Conservation (phyloP, 129 eudicot genomes). For the Centrapalus pauciflorus region DNA sequence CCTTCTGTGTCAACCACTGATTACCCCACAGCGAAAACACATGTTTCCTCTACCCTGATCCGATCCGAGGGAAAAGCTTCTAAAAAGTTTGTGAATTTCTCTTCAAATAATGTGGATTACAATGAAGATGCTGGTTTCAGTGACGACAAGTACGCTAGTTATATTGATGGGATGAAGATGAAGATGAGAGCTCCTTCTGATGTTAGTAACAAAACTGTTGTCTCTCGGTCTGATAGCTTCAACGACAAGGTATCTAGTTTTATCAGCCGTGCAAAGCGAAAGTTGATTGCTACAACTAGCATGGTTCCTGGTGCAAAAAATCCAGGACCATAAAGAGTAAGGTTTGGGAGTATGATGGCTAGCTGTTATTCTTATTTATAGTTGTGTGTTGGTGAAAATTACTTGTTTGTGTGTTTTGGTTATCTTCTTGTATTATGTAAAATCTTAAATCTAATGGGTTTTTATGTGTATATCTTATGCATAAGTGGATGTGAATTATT, state of each 20-base stretch:
- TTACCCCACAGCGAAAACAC: no score
- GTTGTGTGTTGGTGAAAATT: background rate
- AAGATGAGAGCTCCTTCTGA: constrained; percentile 32
- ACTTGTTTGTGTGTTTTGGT: background rate
- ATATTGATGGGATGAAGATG: constrained; percentile 33
- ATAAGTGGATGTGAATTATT: no score
- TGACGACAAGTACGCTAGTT: constrained; percentile 22
- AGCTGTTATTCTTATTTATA: no score
- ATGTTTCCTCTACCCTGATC: no score
- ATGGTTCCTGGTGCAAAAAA: background rate
- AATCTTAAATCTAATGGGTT: background rate
- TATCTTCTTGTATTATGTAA: background rate
- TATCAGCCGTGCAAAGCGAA: constrained; percentile 34
- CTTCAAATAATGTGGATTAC: background rate
- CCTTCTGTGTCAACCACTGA: no score
- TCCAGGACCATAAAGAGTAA: background rate
- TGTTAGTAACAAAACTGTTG: constrained; percentile 1
- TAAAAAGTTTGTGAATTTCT: background rate
- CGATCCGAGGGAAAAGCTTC: no score
- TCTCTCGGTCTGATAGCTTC: constrained; percentile 38
- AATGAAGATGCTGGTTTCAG: background rate
- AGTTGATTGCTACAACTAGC: constrained; percentile 28
- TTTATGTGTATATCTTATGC: background rate
- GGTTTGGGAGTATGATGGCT: background rate
- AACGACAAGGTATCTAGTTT: constrained; percentile 45